Evolutionary conservation across 2,329 filamentous ascomycete species (phyloP).

Genomic region (Decorospora gaudefroyi): DNA sequence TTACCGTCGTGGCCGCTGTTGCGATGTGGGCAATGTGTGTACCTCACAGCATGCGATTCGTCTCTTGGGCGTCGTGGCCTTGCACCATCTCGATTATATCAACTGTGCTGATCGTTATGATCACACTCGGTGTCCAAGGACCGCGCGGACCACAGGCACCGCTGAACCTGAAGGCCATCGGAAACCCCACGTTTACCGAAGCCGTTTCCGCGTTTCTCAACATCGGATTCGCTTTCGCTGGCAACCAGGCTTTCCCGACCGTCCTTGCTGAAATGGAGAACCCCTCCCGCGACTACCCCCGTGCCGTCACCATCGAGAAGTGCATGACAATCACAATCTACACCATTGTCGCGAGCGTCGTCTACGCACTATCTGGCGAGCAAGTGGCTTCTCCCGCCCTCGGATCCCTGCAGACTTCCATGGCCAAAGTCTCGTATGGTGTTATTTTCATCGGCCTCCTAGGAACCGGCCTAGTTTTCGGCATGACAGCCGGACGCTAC

Average conservation of each 20-base stretch:
- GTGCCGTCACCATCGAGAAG: conserved; percentile 34
- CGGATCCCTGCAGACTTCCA: conserved; percentile 25
- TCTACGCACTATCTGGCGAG: conserved; percentile 34
- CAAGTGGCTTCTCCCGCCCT: conserved; percentile 34
- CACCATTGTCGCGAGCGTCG: conserved; percentile 27
- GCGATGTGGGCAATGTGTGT: conserved; percentile 38
- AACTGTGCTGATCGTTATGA: conserved; percentile 34
- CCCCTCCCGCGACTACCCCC: conserved; percentile 33
- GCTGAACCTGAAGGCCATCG: conserved; percentile 30
- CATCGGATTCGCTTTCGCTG: conserved; percentile 35
- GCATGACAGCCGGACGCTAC: conserved; percentile 32
- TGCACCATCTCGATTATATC: conserved; percentile 31
- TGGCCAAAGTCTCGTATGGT: conserved; percentile 33
- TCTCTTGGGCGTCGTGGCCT: conserved; percentile 36
- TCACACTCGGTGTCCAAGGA: conserved; percentile 33
- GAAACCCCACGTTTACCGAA: conserved; percentile 29
- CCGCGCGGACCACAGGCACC: conserved; percentile 25
- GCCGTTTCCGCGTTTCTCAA: conserved; percentile 34
- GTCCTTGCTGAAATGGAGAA: conserved; percentile 37
- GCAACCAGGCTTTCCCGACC: conserved; percentile 37
- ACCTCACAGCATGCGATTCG: conserved; percentile 36
- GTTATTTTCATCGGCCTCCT: conserved; percentile 30
- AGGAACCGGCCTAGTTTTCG: conserved; percentile 32
- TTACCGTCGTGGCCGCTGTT: conserved; percentile 29
- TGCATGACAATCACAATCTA: conserved; percentile 30